These are phyloP conservation scores for Leccinum angustisporum DNA, from an alignment of 1,284 basidiomycete genomes.

Conservation along the genomic window DNA sequence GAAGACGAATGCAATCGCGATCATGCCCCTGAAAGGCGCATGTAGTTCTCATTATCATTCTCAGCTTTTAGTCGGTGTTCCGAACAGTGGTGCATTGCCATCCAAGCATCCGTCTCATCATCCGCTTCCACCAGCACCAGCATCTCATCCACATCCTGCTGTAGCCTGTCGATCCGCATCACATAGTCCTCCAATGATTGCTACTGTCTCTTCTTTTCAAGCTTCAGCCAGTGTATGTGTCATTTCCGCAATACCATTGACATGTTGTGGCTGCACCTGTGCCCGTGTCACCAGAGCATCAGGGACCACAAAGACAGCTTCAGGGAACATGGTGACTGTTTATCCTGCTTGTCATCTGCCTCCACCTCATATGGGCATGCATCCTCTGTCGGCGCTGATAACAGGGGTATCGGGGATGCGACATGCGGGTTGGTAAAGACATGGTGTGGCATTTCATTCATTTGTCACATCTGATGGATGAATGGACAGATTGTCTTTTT, in stretches of 20 bases:
- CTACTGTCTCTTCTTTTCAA: conserved; percentile 19
- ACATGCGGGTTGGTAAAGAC: conserved; percentile 24
- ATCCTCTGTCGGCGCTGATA: conserved; percentile 13
- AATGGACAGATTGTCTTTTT: no score
- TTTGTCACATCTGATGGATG: no score
- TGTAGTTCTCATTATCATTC: neutral
- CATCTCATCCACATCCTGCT: neutral
- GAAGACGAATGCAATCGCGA: neutral
- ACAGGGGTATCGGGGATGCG: conserved; percentile 29
- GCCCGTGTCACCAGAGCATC: conserved; percentile 13
- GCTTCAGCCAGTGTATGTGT: conserved; percentile 23
- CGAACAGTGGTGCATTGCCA: conserved; percentile 7
- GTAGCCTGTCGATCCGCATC: conserved; percentile 6
- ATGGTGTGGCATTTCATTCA: no score
- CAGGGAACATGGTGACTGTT: conserved; percentile 23
- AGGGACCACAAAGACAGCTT: conserved; percentile 6
- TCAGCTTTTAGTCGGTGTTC: neutral
- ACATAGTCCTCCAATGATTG: conserved; percentile 9
- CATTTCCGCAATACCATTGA: conserved; percentile 25
- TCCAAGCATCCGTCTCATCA: conserved; percentile 2
- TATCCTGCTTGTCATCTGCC: conserved; percentile 12
- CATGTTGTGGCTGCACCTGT: neutral
- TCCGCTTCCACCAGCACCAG: conserved; percentile 15
- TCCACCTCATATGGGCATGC: no score
- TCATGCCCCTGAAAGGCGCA: conserved; percentile 4